A percentile compares a stretch with the other conserved stretches of the same genome.
Evolutionary conservation across 176 grass and related monocot species (phyloP).

Genomic region (barley (Hordeum vulgare)): DNA sequence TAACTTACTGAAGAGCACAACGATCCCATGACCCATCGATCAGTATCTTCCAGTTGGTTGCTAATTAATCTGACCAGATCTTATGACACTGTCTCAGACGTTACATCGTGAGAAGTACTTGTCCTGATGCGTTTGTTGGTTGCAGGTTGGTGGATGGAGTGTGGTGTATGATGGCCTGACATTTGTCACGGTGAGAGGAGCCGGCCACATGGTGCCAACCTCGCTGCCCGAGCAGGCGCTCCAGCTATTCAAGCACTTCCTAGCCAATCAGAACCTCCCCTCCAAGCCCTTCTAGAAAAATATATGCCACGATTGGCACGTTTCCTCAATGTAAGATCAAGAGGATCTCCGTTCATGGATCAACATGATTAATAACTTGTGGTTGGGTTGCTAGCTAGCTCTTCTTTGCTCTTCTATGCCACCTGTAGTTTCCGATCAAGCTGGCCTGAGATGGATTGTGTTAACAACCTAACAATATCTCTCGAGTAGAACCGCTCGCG

Average conservation of each 20-base stretch:
- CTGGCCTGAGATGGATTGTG: neutral
- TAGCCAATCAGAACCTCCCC: slow-evolving; percentile 27
- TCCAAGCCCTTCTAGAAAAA: slow-evolving; percentile 26
- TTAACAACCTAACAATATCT: too few species aligned
- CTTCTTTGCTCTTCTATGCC: neutral
- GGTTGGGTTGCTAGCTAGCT: too few species aligned
- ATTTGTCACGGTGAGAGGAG: slow-evolving; percentile 45
- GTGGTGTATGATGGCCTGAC: slow-evolving; percentile 45
- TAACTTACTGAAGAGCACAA: neutral
- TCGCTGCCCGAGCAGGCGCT: slow-evolving; percentile 5
- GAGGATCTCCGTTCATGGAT: too few species aligned
- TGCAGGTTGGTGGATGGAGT: slow-evolving; percentile 56
- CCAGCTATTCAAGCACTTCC: slow-evolving; percentile 30
- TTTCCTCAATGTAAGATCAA: neutral
- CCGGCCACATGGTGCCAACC: slow-evolving; percentile 38
- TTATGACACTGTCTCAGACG: neutral
- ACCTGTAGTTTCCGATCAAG: neutral
- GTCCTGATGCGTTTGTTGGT: neutral
- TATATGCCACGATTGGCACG: neutral
- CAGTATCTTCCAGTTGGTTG: neutral
- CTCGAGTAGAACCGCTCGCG: too few species aligned
- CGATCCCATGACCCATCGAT: neutral
- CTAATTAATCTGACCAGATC: neutral
- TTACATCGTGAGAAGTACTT: neutral
- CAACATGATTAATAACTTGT: too few species aligned